A percentile compares a stretch with the other conserved stretches of the same genome.
Evolutionary conservation across 352 stramenopile species (phyloP).

Genomic region (Pythium dissotocum): DNA sequence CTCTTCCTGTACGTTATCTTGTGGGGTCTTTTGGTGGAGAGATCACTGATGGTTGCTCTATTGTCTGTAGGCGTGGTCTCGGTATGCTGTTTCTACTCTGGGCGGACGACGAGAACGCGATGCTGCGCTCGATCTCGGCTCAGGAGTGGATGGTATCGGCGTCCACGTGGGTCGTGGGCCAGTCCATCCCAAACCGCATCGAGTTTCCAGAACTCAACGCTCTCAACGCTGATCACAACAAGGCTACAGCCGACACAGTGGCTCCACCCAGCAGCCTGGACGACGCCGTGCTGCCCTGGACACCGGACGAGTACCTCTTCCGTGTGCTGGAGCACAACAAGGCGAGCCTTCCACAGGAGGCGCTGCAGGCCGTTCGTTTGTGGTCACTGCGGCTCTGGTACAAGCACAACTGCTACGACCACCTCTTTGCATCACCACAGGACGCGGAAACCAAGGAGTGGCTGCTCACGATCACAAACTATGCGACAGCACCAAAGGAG

Average conservation of each 20-base stretch:
- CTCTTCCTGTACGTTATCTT: slow-evolving; percentile 60
- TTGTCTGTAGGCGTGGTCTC: slow-evolving; percentile 44
- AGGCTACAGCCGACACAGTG: slow-evolving; percentile 2
- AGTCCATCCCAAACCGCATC: slow-evolving; percentile 58
- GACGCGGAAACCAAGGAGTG: slow-evolving; percentile 71
- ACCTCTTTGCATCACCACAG: slow-evolving; percentile 37
- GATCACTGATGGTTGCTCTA: not conserved
- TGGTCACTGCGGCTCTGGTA: slow-evolving; percentile 81
- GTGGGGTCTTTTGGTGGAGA: not conserved
- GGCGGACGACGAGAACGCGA: slow-evolving; percentile 66
- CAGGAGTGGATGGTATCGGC: slow-evolving; percentile 69
- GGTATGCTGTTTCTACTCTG: slow-evolving; percentile 79
- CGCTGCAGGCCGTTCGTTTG: slow-evolving; percentile 60
- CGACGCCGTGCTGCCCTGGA: slow-evolving; percentile 59
- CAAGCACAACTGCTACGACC: slow-evolving; percentile 53
- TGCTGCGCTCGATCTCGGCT: slow-evolving; percentile 66
- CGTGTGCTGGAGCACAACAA: slow-evolving; percentile 66
- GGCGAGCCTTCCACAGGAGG: slow-evolving; percentile 60
- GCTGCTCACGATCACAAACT: slow-evolving; percentile 47
- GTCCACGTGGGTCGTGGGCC: slow-evolving; percentile 67
- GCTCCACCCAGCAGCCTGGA: slow-evolving; percentile 30
- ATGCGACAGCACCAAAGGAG: slow-evolving; percentile 41
- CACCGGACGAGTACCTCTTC: slow-evolving; percentile 78
- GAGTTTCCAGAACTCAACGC: slow-evolving; percentile 61
- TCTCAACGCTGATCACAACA: slow-evolving; percentile 62